Conservation (phyloP, 1,139 yeast genomes). For the Torulaspora pretoriensis region DNA sequence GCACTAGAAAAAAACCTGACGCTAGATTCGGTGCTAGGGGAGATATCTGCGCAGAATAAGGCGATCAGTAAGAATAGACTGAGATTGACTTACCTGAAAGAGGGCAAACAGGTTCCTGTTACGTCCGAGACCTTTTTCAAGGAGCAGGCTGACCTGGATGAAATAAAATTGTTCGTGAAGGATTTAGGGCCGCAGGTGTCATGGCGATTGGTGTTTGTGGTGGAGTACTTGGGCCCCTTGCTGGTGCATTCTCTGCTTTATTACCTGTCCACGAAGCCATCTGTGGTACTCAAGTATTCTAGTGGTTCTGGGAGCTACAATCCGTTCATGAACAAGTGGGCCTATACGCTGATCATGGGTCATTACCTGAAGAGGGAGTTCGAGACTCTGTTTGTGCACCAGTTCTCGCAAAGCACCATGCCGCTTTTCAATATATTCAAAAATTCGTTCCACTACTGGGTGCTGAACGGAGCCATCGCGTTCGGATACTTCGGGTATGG, state of each 20-base stretch:
- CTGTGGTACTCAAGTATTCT: slow-evolving; percentile 15
- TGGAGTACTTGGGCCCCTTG: slow-evolving; percentile 89
- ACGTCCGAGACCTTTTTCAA: slow-evolving; percentile 26
- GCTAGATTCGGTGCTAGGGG: slow-evolving; percentile 37
- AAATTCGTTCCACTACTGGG: slow-evolving; percentile 89
- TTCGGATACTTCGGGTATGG: slow-evolving; percentile 72
- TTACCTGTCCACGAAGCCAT: slow-evolving; percentile 23
- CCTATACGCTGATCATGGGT: slow-evolving; percentile 48
- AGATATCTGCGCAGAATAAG: slow-evolving; percentile 45
- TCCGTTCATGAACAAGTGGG: slow-evolving; percentile 26
- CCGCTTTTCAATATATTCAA: slow-evolving; percentile 82
- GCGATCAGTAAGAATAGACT: slow-evolving; percentile 43
- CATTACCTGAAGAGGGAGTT: slow-evolving; percentile 86
- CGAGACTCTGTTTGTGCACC: slow-evolving; percentile 81
- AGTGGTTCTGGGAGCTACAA: slow-evolving; percentile 16
- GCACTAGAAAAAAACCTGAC: slow-evolving; percentile 36
- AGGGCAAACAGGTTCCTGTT: slow-evolving; percentile 31
- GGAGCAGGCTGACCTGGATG: slow-evolving; percentile 37
- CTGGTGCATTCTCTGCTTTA: slow-evolving; percentile 71
- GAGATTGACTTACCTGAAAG: slow-evolving; percentile 37
- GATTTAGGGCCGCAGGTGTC: slow-evolving; percentile 92
- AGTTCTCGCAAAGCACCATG: slow-evolving; percentile 86
- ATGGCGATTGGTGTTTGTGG: slow-evolving; percentile 82
- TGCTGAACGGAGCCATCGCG: slow-evolving; percentile 71
- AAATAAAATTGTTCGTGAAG: slow-evolving; percentile 51